These are phyloP conservation scores for Ogataea pilisensis DNA, from an alignment of 805 yeast species.

Conservation along the genomic window DNA sequence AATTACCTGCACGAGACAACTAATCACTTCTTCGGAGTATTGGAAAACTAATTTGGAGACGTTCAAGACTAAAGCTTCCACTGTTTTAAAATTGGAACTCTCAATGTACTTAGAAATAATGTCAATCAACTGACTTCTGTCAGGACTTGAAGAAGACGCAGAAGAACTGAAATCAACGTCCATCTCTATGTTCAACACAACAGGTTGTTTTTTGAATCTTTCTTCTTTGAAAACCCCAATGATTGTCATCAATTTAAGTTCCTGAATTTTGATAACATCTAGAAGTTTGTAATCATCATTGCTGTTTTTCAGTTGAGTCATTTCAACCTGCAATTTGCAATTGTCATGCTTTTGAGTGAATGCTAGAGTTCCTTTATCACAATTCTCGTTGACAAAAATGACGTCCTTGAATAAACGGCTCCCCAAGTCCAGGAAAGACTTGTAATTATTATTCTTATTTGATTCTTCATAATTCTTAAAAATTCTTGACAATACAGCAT, in stretches of 20 bases:
- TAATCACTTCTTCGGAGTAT: slow-evolving; percentile 5
- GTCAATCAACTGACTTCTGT: slow-evolving; percentile 42
- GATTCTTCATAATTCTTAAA: slow-evolving; percentile 49
- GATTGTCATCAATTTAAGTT: slow-evolving; percentile 62
- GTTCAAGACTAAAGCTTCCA: slow-evolving; percentile 81
- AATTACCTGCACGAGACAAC: slow-evolving; percentile 55
- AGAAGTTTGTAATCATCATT: neutral
- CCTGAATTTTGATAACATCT: slow-evolving; percentile 37
- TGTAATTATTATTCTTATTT: slow-evolving; percentile 37
- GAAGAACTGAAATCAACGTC: slow-evolving; percentile 17
- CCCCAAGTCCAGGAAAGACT: slow-evolving; percentile 38
- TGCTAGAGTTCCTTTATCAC: slow-evolving; percentile 13
- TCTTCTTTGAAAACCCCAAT: slow-evolving; percentile 95
- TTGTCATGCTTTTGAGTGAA: slow-evolving; percentile 9
- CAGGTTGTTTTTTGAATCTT: slow-evolving; percentile 74
- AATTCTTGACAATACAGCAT: slow-evolving; percentile 75
- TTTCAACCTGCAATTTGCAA: slow-evolving; percentile 6
- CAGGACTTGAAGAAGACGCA: slow-evolving; percentile 17
- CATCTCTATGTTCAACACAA: slow-evolving; percentile 55
- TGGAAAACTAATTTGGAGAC: slow-evolving; percentile 42
- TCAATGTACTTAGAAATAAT: slow-evolving; percentile 61
- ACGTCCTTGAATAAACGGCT: slow-evolving; percentile 16
- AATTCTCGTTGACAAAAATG: slow-evolving; percentile 13
- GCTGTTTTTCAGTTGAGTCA: slow-evolving; percentile 4
- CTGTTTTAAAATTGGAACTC: slow-evolving; percentile 78